Evolutionary conservation across 2,329 filamentous ascomycete genomes (phyloP), one percentile per base, ranked within the genome.

Genomic region (Aspergillus sp.): DNA sequence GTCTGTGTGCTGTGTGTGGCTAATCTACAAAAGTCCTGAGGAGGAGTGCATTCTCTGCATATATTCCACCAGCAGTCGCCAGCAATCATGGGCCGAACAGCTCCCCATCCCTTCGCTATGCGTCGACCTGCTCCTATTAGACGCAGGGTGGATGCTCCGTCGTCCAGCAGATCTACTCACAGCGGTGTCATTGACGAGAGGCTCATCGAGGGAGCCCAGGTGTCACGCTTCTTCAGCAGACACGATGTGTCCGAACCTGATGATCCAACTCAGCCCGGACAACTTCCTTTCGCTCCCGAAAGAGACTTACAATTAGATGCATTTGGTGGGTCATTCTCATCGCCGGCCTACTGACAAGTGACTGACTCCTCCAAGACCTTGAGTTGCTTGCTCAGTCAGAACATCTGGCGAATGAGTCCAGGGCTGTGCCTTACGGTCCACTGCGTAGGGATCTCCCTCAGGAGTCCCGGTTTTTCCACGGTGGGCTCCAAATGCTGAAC

Each of bases 231-330:
- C 9, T 52, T 50, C 14, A 51, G n/a, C 32, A 49, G 46, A 36
- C 42, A 45, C 14, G 29, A 44, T 19, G 36, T 17, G 34, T 47
- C 52, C 5, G 23, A 31, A 4, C 17, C 9, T 38, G 23, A 40
- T 13, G 40, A 3, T 9, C 47, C 46, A 17, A 4, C 17, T 14
- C 3, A 10, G 9, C 20, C 40, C 21, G 43, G 17, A 21, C 23
- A 19, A 5, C 46, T 52, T 13, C 34, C 50, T 14, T 42, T 9
- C 29, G 49, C 34, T 5, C 40, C 13, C 13, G 60, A 69, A 45
- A 59, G 65, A 29, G 66, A 70, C 25, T 29, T 63, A n/a, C 59
- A 66, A 6, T 66, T 80, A 11, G 78, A 82, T 67, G 72, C 72
- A 3, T 82, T 81, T 58, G 78, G 80, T 82, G 59, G 59, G 70